Evolutionary conservation across 805 yeast species (phyloP).

Genomic region (Kodamaea jinghongensis): DNA sequence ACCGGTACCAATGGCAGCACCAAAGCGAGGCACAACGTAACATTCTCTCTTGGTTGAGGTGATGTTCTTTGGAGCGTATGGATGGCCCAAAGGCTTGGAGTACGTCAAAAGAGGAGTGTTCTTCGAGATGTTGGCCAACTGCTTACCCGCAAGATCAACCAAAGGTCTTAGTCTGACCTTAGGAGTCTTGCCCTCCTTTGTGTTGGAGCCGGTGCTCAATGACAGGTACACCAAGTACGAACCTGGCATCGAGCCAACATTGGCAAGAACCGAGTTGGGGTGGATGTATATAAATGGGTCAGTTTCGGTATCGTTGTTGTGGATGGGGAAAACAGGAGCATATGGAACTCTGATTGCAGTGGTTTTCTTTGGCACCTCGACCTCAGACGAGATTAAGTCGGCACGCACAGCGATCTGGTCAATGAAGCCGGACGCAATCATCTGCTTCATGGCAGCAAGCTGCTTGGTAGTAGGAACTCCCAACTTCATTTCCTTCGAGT

Average conservation of each 20-base stretch:
- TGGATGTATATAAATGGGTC: constrained; percentile 73
- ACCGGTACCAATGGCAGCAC: constrained; percentile 79
- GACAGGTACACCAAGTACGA: constrained; percentile 72
- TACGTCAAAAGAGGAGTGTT: constrained; percentile 70
- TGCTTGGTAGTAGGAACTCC: constrained; percentile 69
- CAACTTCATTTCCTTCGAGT: constrained; percentile 45
- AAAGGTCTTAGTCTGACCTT: constrained; percentile 69
- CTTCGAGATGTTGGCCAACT: constrained; percentile 75
- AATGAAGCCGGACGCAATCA: constrained; percentile 87
- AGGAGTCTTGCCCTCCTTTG: constrained; percentile 36
- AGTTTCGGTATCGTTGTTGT: constrained; percentile 30
- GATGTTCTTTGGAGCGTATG: constrained; percentile 74
- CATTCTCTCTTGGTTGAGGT: constrained; percentile 72
- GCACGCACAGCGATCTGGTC: constrained; percentile 89
- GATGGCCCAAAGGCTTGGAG: constrained; percentile 90
- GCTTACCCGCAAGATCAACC: constrained; percentile 71
- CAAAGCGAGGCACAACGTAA: constrained; percentile 87
- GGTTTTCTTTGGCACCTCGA: constrained; percentile 55
- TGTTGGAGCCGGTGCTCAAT: constrained; percentile 54
- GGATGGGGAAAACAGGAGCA: constrained; percentile 50
- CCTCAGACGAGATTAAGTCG: constrained; percentile 66
- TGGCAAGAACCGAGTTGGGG: constrained; percentile 64
- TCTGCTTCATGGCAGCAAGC: constrained; percentile 78
- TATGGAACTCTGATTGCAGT: constrained; percentile 64
- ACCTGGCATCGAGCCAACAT: constrained; percentile 71